Base-by-base conservation (phyloP, 441 rosid genomes). In the Eutrema salsugineum region DNA sequence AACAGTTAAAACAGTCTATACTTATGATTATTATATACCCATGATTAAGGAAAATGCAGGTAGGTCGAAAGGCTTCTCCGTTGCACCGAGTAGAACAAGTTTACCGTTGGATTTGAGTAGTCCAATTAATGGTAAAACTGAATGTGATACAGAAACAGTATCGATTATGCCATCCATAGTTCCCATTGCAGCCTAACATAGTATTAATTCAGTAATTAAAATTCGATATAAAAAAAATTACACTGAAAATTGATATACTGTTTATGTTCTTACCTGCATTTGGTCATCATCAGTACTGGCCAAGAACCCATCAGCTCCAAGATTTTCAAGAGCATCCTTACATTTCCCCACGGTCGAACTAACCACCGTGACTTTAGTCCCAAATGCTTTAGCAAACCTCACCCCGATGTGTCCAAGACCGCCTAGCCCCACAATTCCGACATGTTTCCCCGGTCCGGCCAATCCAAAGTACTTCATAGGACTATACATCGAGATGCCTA, bases 361-460 rank as follows among this genome's bases (percentile, higher is more conserved):
- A 49, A 85, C 66, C 28, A 85, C 89, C 2, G 89, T 83, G 28
- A 85, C 89, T 67, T 79, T 80, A 24, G 59, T 61, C 30, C 89
- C 89, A 68, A 83, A 63, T 11, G 86, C 89, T 73, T 85, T 85
- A 8, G 86, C 91, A 65, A 87, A 87, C 56, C 70, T 85, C 38
- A 87, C 86, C 11, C 84, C 84, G 17, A 85, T 60, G 63, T 87
- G 91, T 19, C 91, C 91, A 9, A 87, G 86, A 47, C 91, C 89
- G 5, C 89, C 91, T 1, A 85, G 80, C 17, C 91, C 89, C 5
- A 83, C 89, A 32, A 87, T 75, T 5, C 87, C 89, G 0, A 83
- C 22, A 69, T 86, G 86, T 50, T 71, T 76, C 5, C 83, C 86
- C 2, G 83, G 77, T 69, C 81, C 79, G 0, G 78, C 76, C 5